Evolutionary conservation across 176 grass and related monocot species (phyloP), one percentile per base, ranked within the genome.

Genomic region (Paspalum notatum): DNA sequence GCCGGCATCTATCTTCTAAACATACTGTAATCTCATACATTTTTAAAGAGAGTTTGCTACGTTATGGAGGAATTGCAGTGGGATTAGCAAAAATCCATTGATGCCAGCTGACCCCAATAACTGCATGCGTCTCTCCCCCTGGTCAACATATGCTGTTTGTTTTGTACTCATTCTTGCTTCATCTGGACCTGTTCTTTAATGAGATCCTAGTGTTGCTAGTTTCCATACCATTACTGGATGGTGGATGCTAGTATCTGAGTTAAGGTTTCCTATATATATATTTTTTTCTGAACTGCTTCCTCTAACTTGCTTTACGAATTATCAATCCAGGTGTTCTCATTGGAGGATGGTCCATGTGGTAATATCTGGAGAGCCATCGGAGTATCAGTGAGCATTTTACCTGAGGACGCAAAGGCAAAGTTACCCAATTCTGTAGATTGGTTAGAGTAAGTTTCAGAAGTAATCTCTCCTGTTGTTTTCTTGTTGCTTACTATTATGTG

Each of bases 391-490:
- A 71, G 69, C 50, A 78, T 95, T 72, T 63, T 99, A 45, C 86
- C 87, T 50, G 67, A 66, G 42, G 76, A 68, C 39, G 43, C 32
- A 65, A 82, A 75, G 9, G 43, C 32, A 65, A 82, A 75, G 9
- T 44, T 45, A 75, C 71, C 77, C 78, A 76, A 47, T 66, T 76
- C 55, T 26, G 57, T 96, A 76, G 93, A 99, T 90, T 99, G 97
- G 97, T 83, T 96, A 76, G 80, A 93, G 97, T 99, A 93, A 96
- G 88, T 86, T 82, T 70, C 46, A 66, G n/a, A 86, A 75, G 24
- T 83, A n/a, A 58, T 61, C 57, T 72, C 90, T 50, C 11, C 60
- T 90, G 45, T 59, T 50, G 37, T 83, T 89, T 84, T 45, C 62
- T 66, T 57, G 6, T 75, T 60, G 20, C 20, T 37, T 83, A 16